phyloP scores from a whole-genome alignment of 139 green algal genomes.

The Ulvella scutata region DNA sequence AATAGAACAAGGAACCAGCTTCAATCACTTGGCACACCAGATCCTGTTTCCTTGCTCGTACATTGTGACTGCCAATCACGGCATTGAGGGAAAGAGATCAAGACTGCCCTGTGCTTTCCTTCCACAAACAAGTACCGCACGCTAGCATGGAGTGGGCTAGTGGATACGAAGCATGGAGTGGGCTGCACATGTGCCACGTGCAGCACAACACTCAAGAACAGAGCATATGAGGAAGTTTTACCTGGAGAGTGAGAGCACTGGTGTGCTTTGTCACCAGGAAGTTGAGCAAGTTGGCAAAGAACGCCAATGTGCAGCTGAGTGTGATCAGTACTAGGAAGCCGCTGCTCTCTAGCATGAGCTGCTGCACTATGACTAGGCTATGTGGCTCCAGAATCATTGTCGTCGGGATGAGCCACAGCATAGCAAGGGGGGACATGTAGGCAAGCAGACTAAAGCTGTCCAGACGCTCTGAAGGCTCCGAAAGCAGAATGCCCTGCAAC shows the following conservation, averaged over 20 bases:
- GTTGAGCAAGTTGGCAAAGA: slow-evolving; percentile 93
- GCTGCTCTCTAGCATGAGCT: neutral
- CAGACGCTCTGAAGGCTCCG: slow-evolving; percentile 59
- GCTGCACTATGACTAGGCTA: neutral
- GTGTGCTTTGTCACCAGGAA: slow-evolving; percentile 96
- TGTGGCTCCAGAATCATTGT: slow-evolving; percentile 57
- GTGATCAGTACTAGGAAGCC: slow-evolving; percentile 54
- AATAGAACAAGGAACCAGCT: too few species aligned
- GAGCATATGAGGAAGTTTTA: too few species aligned
- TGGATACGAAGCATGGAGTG: too few species aligned
- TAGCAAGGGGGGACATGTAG: slow-evolving; percentile 76
- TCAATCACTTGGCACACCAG: too few species aligned
- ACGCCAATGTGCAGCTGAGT: slow-evolving; percentile 72
- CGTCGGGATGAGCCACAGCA: slow-evolving; percentile 50
- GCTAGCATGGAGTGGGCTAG: too few species aligned
- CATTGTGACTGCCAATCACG: too few species aligned
- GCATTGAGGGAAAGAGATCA: too few species aligned
- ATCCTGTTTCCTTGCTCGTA: too few species aligned
- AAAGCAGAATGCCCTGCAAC: slow-evolving; percentile 53
- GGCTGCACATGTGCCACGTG: too few species aligned
- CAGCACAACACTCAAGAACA: too few species aligned
- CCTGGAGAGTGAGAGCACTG: slow-evolving; percentile 65
- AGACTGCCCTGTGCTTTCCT: too few species aligned
- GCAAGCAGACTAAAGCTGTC: slow-evolving; percentile 81
- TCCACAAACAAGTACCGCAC: too few species aligned